A percentile compares a stretch with the other conserved stretches of the same genome.
phyloP scores from a whole-genome alignment of 805 yeast genomes.

The Isabelozyma rhagii region DNA sequence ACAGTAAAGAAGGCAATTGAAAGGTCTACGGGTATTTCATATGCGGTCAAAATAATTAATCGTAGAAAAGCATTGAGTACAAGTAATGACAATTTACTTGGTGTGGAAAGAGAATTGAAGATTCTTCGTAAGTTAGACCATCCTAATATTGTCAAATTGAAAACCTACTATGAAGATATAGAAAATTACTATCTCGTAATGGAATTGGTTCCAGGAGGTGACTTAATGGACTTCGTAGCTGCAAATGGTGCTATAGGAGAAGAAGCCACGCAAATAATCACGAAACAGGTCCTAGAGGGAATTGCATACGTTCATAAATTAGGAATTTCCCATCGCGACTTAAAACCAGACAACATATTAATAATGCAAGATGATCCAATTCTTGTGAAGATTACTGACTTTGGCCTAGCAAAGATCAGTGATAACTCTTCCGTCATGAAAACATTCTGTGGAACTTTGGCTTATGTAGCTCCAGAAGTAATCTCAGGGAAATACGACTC shows the following conservation, averaged over 20 bases:
- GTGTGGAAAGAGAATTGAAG: constrained; percentile 82
- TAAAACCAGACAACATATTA: constrained; percentile 93
- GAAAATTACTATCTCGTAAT: constrained; percentile 83
- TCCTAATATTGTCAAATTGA: constrained; percentile 77
- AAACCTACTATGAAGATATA: constrained; percentile 81
- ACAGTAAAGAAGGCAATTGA: constrained; percentile 90
- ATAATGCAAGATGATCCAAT: constrained; percentile 92
- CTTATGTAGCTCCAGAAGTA: constrained; percentile 96
- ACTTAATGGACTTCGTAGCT: constrained; percentile 94
- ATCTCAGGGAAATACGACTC: constrained; percentile 53
- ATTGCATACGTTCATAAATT: constrained; percentile 81
- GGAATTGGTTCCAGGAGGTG: constrained; percentile 97
- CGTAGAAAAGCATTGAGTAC: constrained; percentile 70
- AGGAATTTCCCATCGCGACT: constrained; percentile 94
- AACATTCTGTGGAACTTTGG: constrained; percentile 96
- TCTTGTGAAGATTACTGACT: constrained; percentile 88
- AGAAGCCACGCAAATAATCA: constrained; percentile 81
- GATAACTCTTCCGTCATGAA: constrained; percentile 84
- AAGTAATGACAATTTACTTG: constrained; percentile 68
- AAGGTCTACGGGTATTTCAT: constrained; percentile 77
- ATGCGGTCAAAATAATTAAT: constrained; percentile 87
- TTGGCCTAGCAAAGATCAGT: constrained; percentile 90
- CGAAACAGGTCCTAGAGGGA: constrained; percentile 80
- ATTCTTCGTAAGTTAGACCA: constrained; percentile 77
- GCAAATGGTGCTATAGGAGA: constrained; percentile 91